A percentile compares a stretch with the other conserved stretches of the same genome.
These are phyloP conservation scores for Suillus americanus DNA, from an alignment of 768 basidiomycete genomes.

Conservation along the genomic window DNA sequence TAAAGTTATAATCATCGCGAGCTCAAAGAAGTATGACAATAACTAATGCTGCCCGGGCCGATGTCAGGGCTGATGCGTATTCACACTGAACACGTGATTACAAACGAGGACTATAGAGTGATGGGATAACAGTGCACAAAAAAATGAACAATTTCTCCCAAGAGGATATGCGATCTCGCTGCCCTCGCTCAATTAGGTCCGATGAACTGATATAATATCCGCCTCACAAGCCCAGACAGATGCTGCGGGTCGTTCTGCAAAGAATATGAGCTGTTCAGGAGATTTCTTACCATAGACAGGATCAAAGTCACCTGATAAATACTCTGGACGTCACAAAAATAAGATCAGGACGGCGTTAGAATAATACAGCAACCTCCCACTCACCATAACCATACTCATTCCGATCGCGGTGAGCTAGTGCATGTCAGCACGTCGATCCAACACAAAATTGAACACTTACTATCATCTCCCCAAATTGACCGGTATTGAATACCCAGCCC, in stretches of 20 bases:
- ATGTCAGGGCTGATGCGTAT: not conserved
- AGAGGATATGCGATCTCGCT: not conserved
- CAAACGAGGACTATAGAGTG: not conserved
- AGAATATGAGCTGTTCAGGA: not conserved
- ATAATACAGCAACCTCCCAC: slow-evolving; percentile 21
- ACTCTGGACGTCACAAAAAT: slow-evolving; percentile 40
- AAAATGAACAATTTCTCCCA: not conserved
- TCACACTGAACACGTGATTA: not conserved
- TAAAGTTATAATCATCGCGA: not conserved
- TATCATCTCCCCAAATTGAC: slow-evolving; percentile 65
- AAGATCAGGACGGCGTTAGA: not conserved
- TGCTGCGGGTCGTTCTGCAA: slow-evolving; percentile 70
- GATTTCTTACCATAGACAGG: not conserved
- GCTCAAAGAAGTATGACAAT: not conserved
- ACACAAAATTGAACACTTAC: slow-evolving; percentile 38
- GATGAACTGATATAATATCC: slow-evolving; percentile 85
- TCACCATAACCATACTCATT: slow-evolving; percentile 90
- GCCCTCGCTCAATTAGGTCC: slow-evolving; percentile 63
- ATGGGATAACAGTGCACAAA: not conserved
- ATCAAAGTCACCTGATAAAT: slow-evolving; percentile 62
- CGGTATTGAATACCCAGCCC: slow-evolving; percentile 71
- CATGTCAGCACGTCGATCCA: slow-evolving; percentile 9
- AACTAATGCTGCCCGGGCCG: not conserved
- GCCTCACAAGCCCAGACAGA: slow-evolving; percentile 76
- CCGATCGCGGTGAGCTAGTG: slow-evolving; percentile 63